Base-by-base conservation (phyloP, 306 rosid species). In the Prunus mume region DNA sequence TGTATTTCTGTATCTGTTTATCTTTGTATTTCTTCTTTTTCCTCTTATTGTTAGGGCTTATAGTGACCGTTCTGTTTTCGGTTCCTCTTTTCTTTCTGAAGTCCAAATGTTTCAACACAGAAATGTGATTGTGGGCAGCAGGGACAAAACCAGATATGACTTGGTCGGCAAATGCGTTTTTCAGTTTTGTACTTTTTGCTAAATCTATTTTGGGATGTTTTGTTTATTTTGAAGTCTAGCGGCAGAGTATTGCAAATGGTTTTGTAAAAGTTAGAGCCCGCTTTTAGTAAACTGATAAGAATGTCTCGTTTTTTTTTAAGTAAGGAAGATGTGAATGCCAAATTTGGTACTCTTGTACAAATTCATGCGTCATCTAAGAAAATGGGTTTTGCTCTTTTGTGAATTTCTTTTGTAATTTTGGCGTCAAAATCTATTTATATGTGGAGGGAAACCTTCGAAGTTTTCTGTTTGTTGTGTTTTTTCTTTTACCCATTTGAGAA, bases 401-500 rank as follows among this genome's bases (percentile, higher is more conserved):
- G 19, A 41, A 54, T 65, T 57, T 30, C 49, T 57, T 38, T 67
- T 76, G 57, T 27, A 11, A 46, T 57, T 79, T 79, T 66, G 74
- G 38, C 46, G 2, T 46, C 57, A 25, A 60, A 12, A 38, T 38
- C 43, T 7, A 58, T 73, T 32, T 58, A 43, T 20, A 14, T 47
- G 32, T 18, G 54, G 55, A 18, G 58, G 30, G 24, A 51, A 69
- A 6, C 68, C 72, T 32, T 43, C 70, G 55, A 63, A 73, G 45
- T 65, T 71, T 74, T 61, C 60, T 63, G 27, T 32, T 38, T 76
- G 14, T 72, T 54, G 20, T 30, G 6, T 51, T 51, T 15, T 52
- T 4, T 51, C 56, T 51, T 51, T 51, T 51, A 51, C 3, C 17
- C 17, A 72, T 72, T 73, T 71, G 45, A 18, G 62, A 46, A 73